Evolutionary conservation across 768 basidiomycete species (phyloP), one percentile per base, ranked within the genome.

Genomic region (Podaxis carcinomalis): DNA sequence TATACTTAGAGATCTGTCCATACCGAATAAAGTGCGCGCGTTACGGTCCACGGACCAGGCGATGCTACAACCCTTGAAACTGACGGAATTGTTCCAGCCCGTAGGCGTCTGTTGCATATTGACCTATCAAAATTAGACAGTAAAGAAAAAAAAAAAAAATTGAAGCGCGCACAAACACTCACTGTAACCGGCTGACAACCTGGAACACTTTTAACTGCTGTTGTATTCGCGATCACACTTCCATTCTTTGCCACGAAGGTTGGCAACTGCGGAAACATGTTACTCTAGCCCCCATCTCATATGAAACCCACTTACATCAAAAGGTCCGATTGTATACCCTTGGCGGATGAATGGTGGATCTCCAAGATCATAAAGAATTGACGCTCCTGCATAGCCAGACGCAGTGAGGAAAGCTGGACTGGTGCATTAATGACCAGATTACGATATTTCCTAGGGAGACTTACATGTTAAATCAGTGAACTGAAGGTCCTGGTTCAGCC

Each of bases 341-440:
- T 68, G 70, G 50, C 71, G 65, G n/a, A 80, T 68, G 65, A 85
- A 86, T 2, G 79, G 71, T 5, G 83, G 80, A 28, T 76, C 68
- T 0, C 69, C 70, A 3, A 85, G 69, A 57, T 76, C 67, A 64
- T 83, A 85, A 23, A 81, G 66, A 9, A 80, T 77, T 1, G 75
- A 74, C 5, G 83, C 78, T 9, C 80, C 78, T 11, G 84, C 81
- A 62, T 78, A 85, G 11, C 83, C 83, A 6, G 84, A 80, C 6
- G 83, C 83, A 40, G 80, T 77, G 42, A 82, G 68, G 69, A 84
- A 85, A 2, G 77, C 81, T 83, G 62, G 6, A 32, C 19, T 61
- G 50, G 51, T 9, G 14, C 10, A 10, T 62, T 27, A 64, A 25
- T 32, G 28, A 35, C 50, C 3, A 14, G 37, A 36, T 52, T n/a